These are phyloP conservation scores for Actinomucor elegans DNA, from an alignment of 371 early-diverging fungal genomes.

Conservation along the genomic window DNA sequence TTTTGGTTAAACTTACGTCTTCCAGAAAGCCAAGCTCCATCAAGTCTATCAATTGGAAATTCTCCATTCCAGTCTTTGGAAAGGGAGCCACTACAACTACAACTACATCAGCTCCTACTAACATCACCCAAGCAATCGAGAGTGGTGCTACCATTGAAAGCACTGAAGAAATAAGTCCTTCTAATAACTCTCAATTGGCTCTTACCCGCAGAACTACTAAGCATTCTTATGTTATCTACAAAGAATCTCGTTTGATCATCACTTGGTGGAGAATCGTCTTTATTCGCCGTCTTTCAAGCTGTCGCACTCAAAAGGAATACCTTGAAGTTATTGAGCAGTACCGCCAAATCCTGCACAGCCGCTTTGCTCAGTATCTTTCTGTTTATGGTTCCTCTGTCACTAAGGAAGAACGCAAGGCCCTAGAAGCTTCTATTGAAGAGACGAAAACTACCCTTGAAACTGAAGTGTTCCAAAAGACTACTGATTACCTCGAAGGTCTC, in stretches of 20 bases:
- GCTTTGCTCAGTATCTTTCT: slow-evolving; percentile 20
- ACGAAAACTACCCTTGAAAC: slow-evolving; percentile 10
- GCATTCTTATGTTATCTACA: slow-evolving; percentile 4
- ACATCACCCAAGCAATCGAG: slow-evolving; percentile 22
- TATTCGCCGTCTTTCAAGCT: slow-evolving; percentile 16
- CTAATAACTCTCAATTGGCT: slow-evolving; percentile 5
- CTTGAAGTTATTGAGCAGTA: slow-evolving; percentile 25
- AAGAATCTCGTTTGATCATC: slow-evolving; percentile 19
- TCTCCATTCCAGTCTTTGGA: slow-evolving; percentile 42
- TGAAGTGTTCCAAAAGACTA: slow-evolving; percentile 12
- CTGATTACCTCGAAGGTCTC: slow-evolving; percentile 9
- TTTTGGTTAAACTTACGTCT: slow-evolving; percentile 6
- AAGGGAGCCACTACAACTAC: slow-evolving; percentile 16
- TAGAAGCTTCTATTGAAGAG: slow-evolving; percentile 17
- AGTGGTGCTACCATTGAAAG: slow-evolving; percentile 23
- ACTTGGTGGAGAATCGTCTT: slow-evolving; percentile 29
- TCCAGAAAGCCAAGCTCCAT: slow-evolving; percentile 1
- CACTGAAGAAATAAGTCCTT: slow-evolving; percentile 17
- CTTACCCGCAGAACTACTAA: slow-evolving; percentile 10
- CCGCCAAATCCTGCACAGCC: slow-evolving; percentile 17
- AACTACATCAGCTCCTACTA: neutral
- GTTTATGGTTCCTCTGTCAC: slow-evolving; percentile 11
- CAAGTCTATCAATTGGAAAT: slow-evolving; percentile 34
- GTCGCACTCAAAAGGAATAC: slow-evolving; percentile 27
- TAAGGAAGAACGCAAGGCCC: neutral